A percentile compares a stretch with the other conserved stretches of the same genome.
Conservation (phyloP, 257 asterid species). For the Agastache rugosa region DNA sequence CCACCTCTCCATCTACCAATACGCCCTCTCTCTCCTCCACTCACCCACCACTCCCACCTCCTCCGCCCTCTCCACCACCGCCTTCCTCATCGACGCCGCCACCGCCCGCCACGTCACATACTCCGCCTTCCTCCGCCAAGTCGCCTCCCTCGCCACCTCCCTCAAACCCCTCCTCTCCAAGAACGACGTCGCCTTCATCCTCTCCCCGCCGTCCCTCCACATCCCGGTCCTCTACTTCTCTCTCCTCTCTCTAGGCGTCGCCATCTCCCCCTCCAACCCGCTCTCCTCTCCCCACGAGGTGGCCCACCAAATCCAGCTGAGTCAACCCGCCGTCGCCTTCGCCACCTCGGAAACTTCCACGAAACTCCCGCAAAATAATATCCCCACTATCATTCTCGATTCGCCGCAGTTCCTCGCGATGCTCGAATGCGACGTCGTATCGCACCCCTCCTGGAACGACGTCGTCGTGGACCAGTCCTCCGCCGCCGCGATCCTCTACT, state of each 20-base stretch:
- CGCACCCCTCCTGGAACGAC: constrained; percentile 23
- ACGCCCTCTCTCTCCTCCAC: constrained; percentile 64
- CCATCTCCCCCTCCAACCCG: constrained; percentile 83
- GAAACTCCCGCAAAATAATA: constrained; percentile 48
- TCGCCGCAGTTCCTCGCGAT: constrained; percentile 58
- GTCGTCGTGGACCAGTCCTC: constrained; percentile 54
- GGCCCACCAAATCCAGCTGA: constrained; percentile 58
- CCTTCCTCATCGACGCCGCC: constrained; percentile 72
- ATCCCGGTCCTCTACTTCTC: constrained; percentile 80
- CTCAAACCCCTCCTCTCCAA: constrained; percentile 53
- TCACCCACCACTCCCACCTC: constrained; percentile 47
- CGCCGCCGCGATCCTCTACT: constrained; percentile 78
- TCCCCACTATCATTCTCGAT: constrained; percentile 54
- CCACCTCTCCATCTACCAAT: constrained; percentile 61
- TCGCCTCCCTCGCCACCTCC: constrained; percentile 57
- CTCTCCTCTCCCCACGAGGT: constrained; percentile 67
- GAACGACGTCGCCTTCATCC: constrained; percentile 74
- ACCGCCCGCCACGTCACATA: constrained; percentile 54
- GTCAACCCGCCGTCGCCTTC: constrained; percentile 64
- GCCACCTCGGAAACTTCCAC: constrained; percentile 45
- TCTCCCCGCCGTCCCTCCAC: constrained; percentile 73
- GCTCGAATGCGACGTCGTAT: constrained; percentile 39
- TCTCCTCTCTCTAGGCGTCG: constrained; percentile 71
- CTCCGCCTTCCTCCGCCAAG: constrained; percentile 60
- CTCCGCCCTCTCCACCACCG: constrained; percentile 57